Evolutionary conservation across 345 rosid species (phyloP).

Genomic region (Hibiscus mutabilis): DNA sequence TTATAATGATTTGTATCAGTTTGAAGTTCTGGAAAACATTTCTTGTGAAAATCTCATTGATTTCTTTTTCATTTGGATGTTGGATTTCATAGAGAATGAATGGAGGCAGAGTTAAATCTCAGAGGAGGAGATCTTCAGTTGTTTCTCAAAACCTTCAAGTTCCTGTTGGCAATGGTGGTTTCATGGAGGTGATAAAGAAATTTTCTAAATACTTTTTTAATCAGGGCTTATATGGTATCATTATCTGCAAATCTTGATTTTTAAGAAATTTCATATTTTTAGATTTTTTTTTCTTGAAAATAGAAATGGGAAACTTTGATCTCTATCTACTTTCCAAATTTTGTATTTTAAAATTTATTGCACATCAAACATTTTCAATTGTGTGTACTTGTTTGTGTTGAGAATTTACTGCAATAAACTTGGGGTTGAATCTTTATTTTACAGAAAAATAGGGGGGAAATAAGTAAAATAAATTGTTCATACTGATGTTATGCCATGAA

Average conservation of each 20-base stretch:
- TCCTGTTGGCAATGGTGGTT: constrained; percentile 25
- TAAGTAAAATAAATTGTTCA: neutral
- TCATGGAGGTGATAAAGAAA: constrained; percentile 37
- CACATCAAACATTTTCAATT: too few species aligned
- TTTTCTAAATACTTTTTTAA: neutral
- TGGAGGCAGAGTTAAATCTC: constrained; percentile 25
- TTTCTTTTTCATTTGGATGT: neutral
- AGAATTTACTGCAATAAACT: neutral
- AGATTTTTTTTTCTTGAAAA: too few species aligned
- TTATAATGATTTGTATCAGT: neutral
- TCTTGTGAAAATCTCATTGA: neutral
- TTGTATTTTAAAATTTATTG: too few species aligned
- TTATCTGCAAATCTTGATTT: neutral
- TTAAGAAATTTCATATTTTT: neutral
- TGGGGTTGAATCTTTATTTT: neutral
- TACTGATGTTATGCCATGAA: constrained; percentile 1
- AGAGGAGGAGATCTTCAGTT: constrained; percentile 33
- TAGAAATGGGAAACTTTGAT: too few species aligned
- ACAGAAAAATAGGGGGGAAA: neutral
- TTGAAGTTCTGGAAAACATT: neutral
- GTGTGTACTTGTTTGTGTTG: neutral
- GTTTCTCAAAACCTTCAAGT: constrained; percentile 34
- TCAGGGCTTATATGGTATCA: constrained; percentile 8
- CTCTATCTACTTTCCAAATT: too few species aligned
- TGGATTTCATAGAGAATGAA: constrained; percentile 36